Evolutionary conservation across 495 filamentous ascomycete species (phyloP).

Genomic region (Podospora sp.): DNA sequence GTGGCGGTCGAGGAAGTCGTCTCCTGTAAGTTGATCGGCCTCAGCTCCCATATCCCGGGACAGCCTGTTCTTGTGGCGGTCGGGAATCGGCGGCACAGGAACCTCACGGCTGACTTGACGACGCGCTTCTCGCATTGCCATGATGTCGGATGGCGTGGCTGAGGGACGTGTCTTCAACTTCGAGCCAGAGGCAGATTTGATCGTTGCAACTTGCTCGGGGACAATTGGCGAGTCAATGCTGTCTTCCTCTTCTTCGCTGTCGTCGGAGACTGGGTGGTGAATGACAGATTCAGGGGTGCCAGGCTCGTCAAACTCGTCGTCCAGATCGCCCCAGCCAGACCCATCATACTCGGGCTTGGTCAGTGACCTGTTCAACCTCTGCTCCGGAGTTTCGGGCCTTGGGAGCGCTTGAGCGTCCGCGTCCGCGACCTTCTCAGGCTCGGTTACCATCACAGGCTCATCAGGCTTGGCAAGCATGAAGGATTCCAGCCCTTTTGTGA

Average conservation of each 20-base stretch:
- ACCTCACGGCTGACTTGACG: slow-evolving; percentile 76
- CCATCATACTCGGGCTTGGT: slow-evolving; percentile 60
- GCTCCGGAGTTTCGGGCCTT: slow-evolving; percentile 68
- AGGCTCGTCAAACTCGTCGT: slow-evolving; percentile 51
- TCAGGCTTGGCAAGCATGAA: slow-evolving; percentile 47
- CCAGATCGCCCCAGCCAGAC: slow-evolving; percentile 55
- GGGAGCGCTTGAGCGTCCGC: slow-evolving; percentile 53
- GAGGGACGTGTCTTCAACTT: slow-evolving; percentile 90
- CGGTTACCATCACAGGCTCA: slow-evolving; percentile 29
- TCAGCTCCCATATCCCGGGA: slow-evolving; percentile 48
- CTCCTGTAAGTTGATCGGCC: slow-evolving; percentile 23
- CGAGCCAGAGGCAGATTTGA: slow-evolving; percentile 79
- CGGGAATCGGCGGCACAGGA: slow-evolving; percentile 66
- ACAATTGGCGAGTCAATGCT: slow-evolving; percentile 61
- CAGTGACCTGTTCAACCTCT: slow-evolving; percentile 42
- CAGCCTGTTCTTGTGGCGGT: slow-evolving; percentile 57
- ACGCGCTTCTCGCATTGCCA: slow-evolving; percentile 84
- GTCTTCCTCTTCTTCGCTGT: slow-evolving; percentile 40
- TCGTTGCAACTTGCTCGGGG: slow-evolving; percentile 84
- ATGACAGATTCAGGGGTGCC: slow-evolving; percentile 95
- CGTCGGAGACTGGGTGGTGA: slow-evolving; percentile 64
- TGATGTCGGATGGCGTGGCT: slow-evolving; percentile 79
- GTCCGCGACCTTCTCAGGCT: slow-evolving; percentile 49
- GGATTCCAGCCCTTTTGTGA: slow-evolving; percentile 46
- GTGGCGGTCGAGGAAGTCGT: slow-evolving; percentile 51